Percentiles rank a stretch among this genome's conserved stretches.
Conservation (phyloP, 441 rosid species). For the Biscutella auriculata region DNA sequence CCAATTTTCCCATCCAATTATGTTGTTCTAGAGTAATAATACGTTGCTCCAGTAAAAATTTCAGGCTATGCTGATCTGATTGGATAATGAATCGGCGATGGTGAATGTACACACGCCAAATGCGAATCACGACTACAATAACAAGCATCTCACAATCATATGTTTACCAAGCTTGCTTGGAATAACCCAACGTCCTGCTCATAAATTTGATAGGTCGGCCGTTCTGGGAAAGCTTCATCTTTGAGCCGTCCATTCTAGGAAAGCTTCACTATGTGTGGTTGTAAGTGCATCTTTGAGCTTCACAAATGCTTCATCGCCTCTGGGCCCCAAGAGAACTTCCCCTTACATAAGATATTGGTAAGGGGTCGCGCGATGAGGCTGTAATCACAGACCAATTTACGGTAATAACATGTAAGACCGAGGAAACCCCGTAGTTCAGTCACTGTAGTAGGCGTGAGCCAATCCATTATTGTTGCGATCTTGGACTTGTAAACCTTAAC, state of each 20-base stretch:
- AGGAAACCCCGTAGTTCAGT: neutral
- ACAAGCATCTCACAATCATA: neutral
- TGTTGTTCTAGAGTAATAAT: neutral
- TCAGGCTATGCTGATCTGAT: accelerated
- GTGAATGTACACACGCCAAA: neutral
- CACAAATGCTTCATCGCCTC: too few relatives aligned
- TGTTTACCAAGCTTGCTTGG: neutral
- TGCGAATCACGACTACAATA: accelerated
- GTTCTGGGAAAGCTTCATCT: neutral
- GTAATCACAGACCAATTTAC: neutral
- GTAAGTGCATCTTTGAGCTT: too few relatives aligned
- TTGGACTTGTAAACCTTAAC: neutral
- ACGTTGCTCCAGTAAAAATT: accelerated
- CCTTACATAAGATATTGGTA: neutral
- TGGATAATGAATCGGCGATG: neutral
- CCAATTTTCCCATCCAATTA: neutral
- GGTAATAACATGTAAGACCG: accelerated
- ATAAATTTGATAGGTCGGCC: neutral
- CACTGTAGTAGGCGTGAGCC: neutral
- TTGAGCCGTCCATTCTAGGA: too few relatives aligned
- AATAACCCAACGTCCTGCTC: accelerated
- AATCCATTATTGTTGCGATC: neutral
- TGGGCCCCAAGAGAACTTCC: accelerated
- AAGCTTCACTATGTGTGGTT: too few relatives aligned
- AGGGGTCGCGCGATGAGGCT: neutral